These are phyloP conservation scores for Diaporthe humulicola DNA, from an alignment of 2,329 filamentous ascomycete species.

Conservation along the genomic window DNA sequence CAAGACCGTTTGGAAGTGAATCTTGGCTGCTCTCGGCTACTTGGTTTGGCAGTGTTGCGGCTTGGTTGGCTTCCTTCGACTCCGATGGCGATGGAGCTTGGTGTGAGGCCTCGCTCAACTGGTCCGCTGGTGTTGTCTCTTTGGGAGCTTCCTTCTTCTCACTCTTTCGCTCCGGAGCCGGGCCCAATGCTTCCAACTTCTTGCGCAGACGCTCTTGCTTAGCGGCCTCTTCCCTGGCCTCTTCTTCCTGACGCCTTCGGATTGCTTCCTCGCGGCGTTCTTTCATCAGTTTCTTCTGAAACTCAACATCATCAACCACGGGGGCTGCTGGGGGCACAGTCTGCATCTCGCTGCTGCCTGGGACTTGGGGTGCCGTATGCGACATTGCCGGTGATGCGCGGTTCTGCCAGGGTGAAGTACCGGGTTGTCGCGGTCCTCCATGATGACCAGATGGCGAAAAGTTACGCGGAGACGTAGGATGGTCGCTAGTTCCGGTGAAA, in stretches of 20 bases:
- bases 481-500: conserved; percentile 63
- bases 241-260: conserved; percentile 76
- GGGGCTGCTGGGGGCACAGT: conserved; percentile 47
- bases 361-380: conserved; percentile 54
- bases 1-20: conserved; percentile 40
- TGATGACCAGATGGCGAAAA: conserved; percentile 54
- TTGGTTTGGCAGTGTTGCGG: conserved; percentile 40
- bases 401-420: conserved; percentile 55
- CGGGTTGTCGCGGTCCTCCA: conserved; percentile 46
- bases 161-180: conserved; percentile 71
- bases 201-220: conserved; percentile 78
- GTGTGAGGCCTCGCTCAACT: conserved; percentile 41
- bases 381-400: conserved; percentile 59
- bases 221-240: conserved; percentile 79
- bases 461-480: conserved; percentile 62
- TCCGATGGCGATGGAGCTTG: background rate
- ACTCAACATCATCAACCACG: conserved; percentile 69
- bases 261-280: conserved; percentile 78
- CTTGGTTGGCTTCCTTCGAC: conserved; percentile 42
- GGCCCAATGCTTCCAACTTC: conserved; percentile 79
- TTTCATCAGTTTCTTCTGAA: conserved; percentile 79
- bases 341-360: conserved; percentile 47
- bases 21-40: conserved; percentile 38
- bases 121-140: conserved; percentile 52
- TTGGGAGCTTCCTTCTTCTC: conserved; percentile 66